A percentile compares a stretch with the other conserved stretches of the same genome.
Evolutionary conservation across 2,329 filamentous ascomycete genomes (phyloP).

Genomic region (Aspergillus aculeatus): DNA sequence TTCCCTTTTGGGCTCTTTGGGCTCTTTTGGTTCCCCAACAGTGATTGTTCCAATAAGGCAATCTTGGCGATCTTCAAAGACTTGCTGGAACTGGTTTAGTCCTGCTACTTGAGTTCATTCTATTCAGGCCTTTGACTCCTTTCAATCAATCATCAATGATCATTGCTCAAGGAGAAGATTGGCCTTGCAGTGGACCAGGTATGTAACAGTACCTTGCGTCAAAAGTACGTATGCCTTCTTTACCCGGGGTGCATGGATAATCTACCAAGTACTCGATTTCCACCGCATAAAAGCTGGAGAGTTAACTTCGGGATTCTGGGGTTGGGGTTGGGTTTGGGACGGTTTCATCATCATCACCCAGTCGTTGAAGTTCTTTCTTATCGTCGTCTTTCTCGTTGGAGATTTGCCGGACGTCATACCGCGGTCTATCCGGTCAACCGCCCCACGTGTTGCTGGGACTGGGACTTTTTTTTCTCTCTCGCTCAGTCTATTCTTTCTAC

Average conservation of each 20-base stretch:
- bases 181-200: neutral
- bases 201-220: constrained; percentile 1
- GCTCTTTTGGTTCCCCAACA: too few relatives aligned
- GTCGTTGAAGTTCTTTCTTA: constrained; percentile 7
- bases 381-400: neutral
- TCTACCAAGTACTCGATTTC: too few relatives aligned
- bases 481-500: neutral
- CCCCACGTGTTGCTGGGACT: constrained; percentile 21
- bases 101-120: neutral
- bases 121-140: too few relatives aligned
- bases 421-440: constrained; percentile 10
- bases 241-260: neutral
- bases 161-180: neutral
- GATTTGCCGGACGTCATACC: constrained; percentile 25
- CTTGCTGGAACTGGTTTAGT: too few relatives aligned
- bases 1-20: neutral
- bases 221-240: constrained; percentile 1
- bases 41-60: neutral
- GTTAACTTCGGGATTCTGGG: too few relatives aligned
- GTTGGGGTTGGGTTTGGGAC: neutral
- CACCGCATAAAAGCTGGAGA: too few relatives aligned
- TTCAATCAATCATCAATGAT: neutral
- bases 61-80: constrained; percentile 1
- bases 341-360: constrained; percentile 16
- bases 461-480: neutral